Evolutionary conservation across 2,329 filamentous ascomycete genomes (phyloP), one percentile per base, ranked within the genome.

Genomic region (Aspergillus floridensis): DNA sequence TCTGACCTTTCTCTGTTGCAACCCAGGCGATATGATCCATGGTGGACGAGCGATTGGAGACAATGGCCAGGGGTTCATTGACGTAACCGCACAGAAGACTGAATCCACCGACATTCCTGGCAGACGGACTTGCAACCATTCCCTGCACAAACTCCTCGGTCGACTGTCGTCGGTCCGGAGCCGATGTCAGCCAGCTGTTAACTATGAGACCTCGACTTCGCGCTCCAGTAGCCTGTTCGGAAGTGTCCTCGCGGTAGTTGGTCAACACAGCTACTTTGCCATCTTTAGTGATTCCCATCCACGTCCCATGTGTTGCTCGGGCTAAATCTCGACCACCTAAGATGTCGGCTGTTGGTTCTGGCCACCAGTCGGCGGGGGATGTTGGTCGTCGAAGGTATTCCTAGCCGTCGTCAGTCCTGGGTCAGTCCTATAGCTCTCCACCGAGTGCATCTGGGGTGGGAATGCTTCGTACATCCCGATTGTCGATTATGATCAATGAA

Each of bases 401-500:
- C 83, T 85, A 62, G 11, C n/a, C 48, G n/a, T 21, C 19, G 51
- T 63, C 55, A 60, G 57, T 55, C 49, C 32, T 21, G 4, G 14
- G 22, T 5, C 31, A 32, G 31, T 35, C 32, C 32, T 16, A 53
- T 41, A 35, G 38, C 38, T 19, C 52, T 58, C 29, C 32, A 41
- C 48, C 10, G 1, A 16, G 4, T 32, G 12, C 32, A 50, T 49
- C 24, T 41, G 11, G n/a, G 21, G 31, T 56, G 32, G 50, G 19
- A 22, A 16, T 29, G 32, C 49, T 38, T 60, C 70, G 58, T 74
- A 81, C 89, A 78, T 93, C 90, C 67, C 90, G 85, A 74, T 93
- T 93, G 77, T 92, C 86, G 71, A 92, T 80, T 61, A 91, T 77
- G 67, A 93, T 89, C 61, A 93, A 80, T 47, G 87, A 82, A 74